Evolutionary conservation across 164 flowering plant genomes (phyloP), one percentile per base, ranked within the genome.

Genomic region (Magnolia kwangsiensis): DNA sequence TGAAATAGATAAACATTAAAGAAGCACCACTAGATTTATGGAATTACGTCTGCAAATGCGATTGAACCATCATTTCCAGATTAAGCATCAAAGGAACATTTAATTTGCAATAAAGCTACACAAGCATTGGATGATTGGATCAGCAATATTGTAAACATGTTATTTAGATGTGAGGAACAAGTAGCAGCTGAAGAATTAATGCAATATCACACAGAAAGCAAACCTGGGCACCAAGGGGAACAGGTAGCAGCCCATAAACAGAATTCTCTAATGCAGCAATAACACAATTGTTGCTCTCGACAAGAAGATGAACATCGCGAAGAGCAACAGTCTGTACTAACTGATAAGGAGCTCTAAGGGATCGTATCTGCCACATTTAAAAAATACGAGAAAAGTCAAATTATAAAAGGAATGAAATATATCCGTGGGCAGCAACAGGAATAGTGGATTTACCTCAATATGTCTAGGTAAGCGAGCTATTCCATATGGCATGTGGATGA

Each of bases 141-240:
- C 9, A 64, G 8, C 10, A 8, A 19, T 8, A 64, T 64, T 18
- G 8, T 64, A 20, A 19, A 18, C 10, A 19, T 64, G 67, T 64
- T 19, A 21, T 64, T 59, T 55, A 55, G 61, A 55, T 55, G 18
- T 2, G 11, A 55, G 18, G 18, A 55, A 55, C 16, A 55, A 16
- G 16, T 55, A 55, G 61, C 18, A 55, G 61, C 45, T 37, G 45
- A 37, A 37, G 45, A 37, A 37, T 37, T 37, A 5, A 37, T 19
- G 67, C 21, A 68, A 70, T 45, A 18, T n/a, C 1, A 51, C 20
- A 16, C 27, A 50, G 37, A 29, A 18, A n/a, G 67, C 19, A 18
- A 83, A 96, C 98, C 98, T 96, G 98, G n/a, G 97, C 98, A 75
- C 99, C 98, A 80, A 96, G 84, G 73, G 99, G 97, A 80, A 96